Conservation (phyloP, 192 early-diverging fungal genomes). For the Rhizophagus sp. region DNA sequence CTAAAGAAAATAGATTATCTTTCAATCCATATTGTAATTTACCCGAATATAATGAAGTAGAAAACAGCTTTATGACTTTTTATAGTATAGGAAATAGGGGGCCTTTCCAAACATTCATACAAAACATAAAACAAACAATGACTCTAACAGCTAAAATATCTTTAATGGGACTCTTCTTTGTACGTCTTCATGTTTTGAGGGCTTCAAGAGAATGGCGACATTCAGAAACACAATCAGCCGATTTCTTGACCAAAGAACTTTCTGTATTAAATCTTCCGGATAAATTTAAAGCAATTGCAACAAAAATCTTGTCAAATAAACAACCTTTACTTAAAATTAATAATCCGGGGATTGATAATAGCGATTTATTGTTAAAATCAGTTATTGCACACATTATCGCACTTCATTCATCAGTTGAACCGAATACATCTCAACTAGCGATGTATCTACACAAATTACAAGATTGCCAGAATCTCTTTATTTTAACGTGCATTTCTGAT, state of each 20-base stretch:
- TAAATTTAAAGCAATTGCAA: constrained; percentile 1
- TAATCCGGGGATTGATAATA: background rate
- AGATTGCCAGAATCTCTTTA: background rate
- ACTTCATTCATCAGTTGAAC: constrained; percentile 17
- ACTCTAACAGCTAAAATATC: background rate
- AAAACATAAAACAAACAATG: background rate
- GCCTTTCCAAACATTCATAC: background rate
- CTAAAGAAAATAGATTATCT: background rate
- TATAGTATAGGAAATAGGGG: background rate
- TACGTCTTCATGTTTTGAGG: background rate
- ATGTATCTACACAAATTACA: constrained; percentile 19
- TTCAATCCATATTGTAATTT: constrained; percentile 27
- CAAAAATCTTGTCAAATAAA: background rate
- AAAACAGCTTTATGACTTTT: background rate
- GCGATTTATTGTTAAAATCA: constrained; percentile 26
- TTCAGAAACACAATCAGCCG: background rate
- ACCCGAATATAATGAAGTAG: constrained; percentile 2
- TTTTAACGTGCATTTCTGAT: constrained; percentile 24
- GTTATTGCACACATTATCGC: constrained; percentile 23
- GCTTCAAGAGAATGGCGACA: constrained; percentile 23
- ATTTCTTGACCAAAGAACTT: constrained; percentile 4
- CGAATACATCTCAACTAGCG: background rate
- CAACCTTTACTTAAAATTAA: constrained; percentile 12
- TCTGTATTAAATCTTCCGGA: background rate
- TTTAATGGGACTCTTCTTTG: constrained; percentile 17